Evolutionary conservation across 148 eudicot species (phyloP), one percentile per base, ranked within the genome.

Genomic region (Vaccinium corymbosum): DNA sequence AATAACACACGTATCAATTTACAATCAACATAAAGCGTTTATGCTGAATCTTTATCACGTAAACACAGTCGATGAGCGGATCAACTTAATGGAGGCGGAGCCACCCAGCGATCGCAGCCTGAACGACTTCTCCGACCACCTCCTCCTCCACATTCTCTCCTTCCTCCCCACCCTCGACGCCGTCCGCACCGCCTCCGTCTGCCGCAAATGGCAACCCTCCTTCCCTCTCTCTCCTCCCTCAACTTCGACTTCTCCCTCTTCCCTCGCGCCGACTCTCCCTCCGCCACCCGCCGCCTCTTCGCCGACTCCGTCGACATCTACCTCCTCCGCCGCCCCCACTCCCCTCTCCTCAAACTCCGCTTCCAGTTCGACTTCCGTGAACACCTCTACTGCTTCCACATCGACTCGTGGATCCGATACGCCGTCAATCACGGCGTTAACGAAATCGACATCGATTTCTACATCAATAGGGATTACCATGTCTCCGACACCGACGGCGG

Each of bases 41-140:
- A 32, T 32, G 35, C 35, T 32, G 35, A 1, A 32, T 32, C 1
- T 38, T 38, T 38, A 38, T 38, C 42, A 38, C 5, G 42, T 38
- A 38, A 38, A 38, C 42, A 3, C 42, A 38, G 42, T 38, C 42
- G 42, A 38, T 4, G 42, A 38, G 42, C 42, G 5, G 42, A 38
- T 3, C 42, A 38, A 38, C 4, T 64, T 4, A n/a, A 66, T 66
- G 72, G 35, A 5, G 72, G 15, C 32, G 72, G 35, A 66, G 7
- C 72, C 72, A 25, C 2, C 72, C 6, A 3, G 35, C 35, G 16
- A 22, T 0, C 72, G 50, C n/a, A 38, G 77, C 51, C 77, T 73
- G 77, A 73, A 73, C 50, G 77, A 73, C 51, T 73, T 73, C 77
- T 42, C 77, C 20, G 77, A 73, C 77, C 77, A 38, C 77, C 49